phyloP scores from a whole-genome alignment of 2,329 filamentous ascomycete genomes.

The Chaetomium olivaceum region DNA sequence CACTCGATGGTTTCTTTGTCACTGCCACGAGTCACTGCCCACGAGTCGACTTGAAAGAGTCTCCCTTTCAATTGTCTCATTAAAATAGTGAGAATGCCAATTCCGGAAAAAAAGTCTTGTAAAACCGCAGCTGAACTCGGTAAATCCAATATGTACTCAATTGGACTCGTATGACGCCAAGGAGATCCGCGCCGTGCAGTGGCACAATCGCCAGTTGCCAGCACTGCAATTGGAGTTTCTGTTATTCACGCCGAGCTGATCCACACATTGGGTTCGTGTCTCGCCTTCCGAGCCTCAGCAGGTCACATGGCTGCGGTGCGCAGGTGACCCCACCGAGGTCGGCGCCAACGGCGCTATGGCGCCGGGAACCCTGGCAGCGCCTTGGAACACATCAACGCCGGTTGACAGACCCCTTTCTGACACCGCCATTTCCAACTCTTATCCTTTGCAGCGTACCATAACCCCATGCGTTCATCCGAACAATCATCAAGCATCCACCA shows the following conservation, averaged over 20 bases:
- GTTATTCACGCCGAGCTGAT: slow-evolving; percentile 12
- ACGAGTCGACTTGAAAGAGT: not conserved
- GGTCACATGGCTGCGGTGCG: slow-evolving; percentile 27
- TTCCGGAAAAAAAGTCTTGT: not conserved
- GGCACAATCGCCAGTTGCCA: slow-evolving; percentile 9
- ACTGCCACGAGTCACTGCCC: not conserved
- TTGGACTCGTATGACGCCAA: not conserved
- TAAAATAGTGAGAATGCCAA: not conserved
- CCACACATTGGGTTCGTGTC: not conserved
- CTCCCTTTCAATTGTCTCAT: not conserved
- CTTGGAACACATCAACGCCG: slow-evolving; percentile 9
- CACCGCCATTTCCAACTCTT: slow-evolving; percentile 32
- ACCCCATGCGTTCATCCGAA: not conserved
- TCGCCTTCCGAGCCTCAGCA: not conserved
- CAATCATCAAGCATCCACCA: slow-evolving; percentile 6
- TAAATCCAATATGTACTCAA: not conserved
- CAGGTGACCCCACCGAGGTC: slow-evolving; percentile 33
- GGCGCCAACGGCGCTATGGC: slow-evolving; percentile 26
- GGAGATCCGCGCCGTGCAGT: not conserved
- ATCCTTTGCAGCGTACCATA: slow-evolving; percentile 8
- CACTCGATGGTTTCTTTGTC: not conserved
- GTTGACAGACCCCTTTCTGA: slow-evolving; percentile 20
- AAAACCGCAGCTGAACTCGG: not conserved
- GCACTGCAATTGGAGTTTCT: slow-evolving; percentile 17
- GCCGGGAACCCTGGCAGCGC: slow-evolving; percentile 8